Conservation (phyloP, 495 filamentous ascomycete species). For the Schizothecium vesticola region DNA sequence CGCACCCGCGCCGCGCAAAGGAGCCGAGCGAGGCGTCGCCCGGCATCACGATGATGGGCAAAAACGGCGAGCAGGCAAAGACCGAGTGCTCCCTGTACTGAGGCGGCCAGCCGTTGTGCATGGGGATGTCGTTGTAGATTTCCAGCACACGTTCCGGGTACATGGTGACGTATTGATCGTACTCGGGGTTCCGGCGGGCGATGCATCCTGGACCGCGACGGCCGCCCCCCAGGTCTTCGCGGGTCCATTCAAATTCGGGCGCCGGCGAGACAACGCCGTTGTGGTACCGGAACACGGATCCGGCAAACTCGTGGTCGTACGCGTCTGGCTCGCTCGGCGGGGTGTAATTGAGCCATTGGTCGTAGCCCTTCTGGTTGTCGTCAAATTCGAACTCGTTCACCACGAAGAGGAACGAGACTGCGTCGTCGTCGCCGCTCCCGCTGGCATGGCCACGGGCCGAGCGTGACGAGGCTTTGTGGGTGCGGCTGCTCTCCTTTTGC, state of each 20-base stretch:
- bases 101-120: not conserved
- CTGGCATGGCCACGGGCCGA: not conserved
- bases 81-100: slow-evolving; percentile 19
- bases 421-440: not conserved
- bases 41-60: slow-evolving; percentile 26
- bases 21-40: slow-evolving; percentile 22
- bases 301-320: slow-evolving; percentile 14
- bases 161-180: not conserved
- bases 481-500: not conserved
- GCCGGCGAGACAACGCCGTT: slow-evolving; percentile 19
- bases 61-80: slow-evolving; percentile 30
- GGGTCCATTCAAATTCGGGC: slow-evolving; percentile 18
- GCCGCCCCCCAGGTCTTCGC: not conserved
- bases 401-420: slow-evolving; percentile 28
- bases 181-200: not conserved
- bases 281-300: slow-evolving; percentile 27
- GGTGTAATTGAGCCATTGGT: slow-evolving; percentile 27
- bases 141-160: not conserved
- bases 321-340: slow-evolving; percentile 14
- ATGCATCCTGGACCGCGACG: slow-evolving; percentile 14
- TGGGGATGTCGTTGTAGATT: not conserved
- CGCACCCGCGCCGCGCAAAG: slow-evolving; percentile 9
- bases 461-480: not conserved
- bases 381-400: slow-evolving; percentile 29
- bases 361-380: slow-evolving; percentile 9